phyloP scores from a whole-genome alignment of 495 filamentous ascomycete species.

The Hypoxylon rickii region DNA sequence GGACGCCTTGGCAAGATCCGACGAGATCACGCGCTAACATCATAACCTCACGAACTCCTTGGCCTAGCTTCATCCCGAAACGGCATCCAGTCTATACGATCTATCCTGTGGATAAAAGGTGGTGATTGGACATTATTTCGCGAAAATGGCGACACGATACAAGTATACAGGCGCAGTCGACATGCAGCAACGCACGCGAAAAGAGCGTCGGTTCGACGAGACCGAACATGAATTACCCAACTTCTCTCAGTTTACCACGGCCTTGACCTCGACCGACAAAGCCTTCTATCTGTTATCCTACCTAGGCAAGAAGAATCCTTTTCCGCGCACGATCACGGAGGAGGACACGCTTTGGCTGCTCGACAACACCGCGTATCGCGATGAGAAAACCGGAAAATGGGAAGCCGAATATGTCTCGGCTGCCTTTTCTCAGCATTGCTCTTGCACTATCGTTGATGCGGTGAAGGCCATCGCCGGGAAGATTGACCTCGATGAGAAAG shows the following conservation, averaged over 20 bases:
- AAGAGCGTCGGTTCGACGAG: conserved; percentile 47
- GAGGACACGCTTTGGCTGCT: conserved; percentile 82
- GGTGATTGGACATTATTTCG: not conserved
- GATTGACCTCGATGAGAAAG: conserved; percentile 69
- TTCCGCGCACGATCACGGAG: conserved; percentile 42
- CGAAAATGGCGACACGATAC: conserved; percentile 25
- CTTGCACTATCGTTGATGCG: conserved; percentile 64
- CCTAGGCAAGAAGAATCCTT: conserved; percentile 50
- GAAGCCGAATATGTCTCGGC: conserved; percentile 79
- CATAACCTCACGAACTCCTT: conserved; percentile 13
- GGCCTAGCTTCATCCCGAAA: not conserved
- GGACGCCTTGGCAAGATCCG: conserved; percentile 10
- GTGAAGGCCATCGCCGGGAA: conserved; percentile 74
- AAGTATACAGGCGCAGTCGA: conserved; percentile 27
- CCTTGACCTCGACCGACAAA: conserved; percentile 29
- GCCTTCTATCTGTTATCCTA: conserved; percentile 49
- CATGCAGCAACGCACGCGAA: conserved; percentile 48
- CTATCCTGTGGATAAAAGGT: conserved; percentile 1
- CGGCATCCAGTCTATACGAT: not conserved
- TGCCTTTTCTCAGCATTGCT: conserved; percentile 73
- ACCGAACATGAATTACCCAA: conserved; percentile 46
- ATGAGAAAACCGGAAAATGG: conserved; percentile 57
- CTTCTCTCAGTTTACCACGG: conserved; percentile 30
- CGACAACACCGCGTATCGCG: conserved; percentile 83
- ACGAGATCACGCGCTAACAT: conserved; percentile 27